Percentiles rank a stretch among this genome's conserved stretches.
These are phyloP conservation scores for Cystobasidium pallidum DNA, from an alignment of 1,284 basidiomycete genomes.

Conservation along the genomic window DNA sequence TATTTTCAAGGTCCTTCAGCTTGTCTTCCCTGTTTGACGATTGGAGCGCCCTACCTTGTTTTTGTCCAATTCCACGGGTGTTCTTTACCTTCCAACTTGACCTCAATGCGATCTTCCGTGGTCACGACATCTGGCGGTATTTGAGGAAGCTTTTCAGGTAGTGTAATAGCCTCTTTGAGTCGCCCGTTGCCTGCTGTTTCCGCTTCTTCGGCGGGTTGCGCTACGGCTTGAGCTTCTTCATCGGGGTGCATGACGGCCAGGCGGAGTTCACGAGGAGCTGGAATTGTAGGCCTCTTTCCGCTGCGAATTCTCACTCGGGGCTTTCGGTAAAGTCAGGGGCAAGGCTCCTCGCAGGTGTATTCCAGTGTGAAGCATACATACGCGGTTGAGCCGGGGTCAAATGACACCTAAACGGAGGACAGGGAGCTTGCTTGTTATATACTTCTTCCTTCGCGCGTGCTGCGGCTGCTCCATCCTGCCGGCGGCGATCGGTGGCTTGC, in stretches of 20 bases:
- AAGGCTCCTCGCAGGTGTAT: too few species aligned
- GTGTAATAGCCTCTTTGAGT: not conserved
- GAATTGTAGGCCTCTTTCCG: too few species aligned
- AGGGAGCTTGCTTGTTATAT: too few species aligned
- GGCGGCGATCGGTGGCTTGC: not conserved
- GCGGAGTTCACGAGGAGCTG: conserved; percentile 4
- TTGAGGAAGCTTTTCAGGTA: not conserved
- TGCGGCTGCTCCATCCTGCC: conserved; percentile 14
- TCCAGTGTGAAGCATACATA: too few species aligned
- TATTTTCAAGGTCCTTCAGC: too few species aligned
- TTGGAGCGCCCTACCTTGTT: conserved; percentile 14
- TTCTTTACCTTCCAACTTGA: conserved; percentile 35
- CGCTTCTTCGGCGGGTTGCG: conserved; percentile 11
- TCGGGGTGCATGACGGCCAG: not conserved
- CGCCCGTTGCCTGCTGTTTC: conserved; percentile 3
- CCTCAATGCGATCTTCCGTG: conserved; percentile 25
- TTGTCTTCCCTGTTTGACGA: too few species aligned
- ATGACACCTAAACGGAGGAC: too few species aligned
- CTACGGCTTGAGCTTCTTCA: conserved; percentile 17
- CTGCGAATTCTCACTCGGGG: not conserved
- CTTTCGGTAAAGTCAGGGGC: not conserved
- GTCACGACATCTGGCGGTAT: not conserved
- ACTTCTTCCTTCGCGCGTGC: not conserved
- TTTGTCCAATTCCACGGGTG: conserved; percentile 38
- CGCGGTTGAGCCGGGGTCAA: too few species aligned